Percentiles rank a stretch among this genome's conserved stretches.
Evolutionary conservation across 1,284 basidiomycete species (phyloP).

Genomic region (Trichosporon ovoides): DNA sequence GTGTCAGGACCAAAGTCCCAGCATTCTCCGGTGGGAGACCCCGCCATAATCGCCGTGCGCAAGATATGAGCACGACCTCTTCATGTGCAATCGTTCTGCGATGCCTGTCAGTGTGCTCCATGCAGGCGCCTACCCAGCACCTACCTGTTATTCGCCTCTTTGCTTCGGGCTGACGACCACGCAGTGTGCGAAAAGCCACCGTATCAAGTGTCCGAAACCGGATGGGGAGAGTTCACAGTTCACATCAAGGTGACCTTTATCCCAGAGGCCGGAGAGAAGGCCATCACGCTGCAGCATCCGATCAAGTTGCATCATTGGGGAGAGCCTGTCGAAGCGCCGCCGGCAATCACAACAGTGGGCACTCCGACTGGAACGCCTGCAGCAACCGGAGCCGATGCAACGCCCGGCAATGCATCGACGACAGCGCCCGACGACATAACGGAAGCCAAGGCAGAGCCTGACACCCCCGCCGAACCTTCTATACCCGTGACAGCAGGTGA

Average conservation of each 20-base stretch:
- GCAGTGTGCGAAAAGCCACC: slow-evolving; percentile 89
- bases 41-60: too few relatives aligned
- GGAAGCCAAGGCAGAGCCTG: slow-evolving; percentile 11
- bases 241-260: slow-evolving; percentile 89
- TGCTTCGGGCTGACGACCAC: background rate
- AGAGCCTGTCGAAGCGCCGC: slow-evolving; percentile 47
- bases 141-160: background rate
- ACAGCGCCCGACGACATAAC: slow-evolving; percentile 14
- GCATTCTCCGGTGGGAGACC: too few relatives aligned
- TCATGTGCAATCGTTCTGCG: too few relatives aligned
- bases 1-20: too few relatives aligned
- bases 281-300: slow-evolving; percentile 79
- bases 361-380: slow-evolving; percentile 1
- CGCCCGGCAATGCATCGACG: slow-evolving; percentile 10
- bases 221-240: slow-evolving; percentile 99
- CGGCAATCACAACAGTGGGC: slow-evolving; percentile 53
- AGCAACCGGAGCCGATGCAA: slow-evolving; percentile 5
- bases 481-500: slow-evolving; percentile 7
- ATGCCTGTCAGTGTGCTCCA: too few relatives aligned
- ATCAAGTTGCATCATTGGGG: slow-evolving; percentile 95
- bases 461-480: background rate
- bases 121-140: too few relatives aligned
- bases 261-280: slow-evolving; percentile 87
- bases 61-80: too few relatives aligned
- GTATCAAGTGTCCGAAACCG: slow-evolving; percentile 92